These are phyloP conservation scores for Ustilago trichophora DNA, from an alignment of 1,284 basidiomycete genomes.

Conservation along the genomic window DNA sequence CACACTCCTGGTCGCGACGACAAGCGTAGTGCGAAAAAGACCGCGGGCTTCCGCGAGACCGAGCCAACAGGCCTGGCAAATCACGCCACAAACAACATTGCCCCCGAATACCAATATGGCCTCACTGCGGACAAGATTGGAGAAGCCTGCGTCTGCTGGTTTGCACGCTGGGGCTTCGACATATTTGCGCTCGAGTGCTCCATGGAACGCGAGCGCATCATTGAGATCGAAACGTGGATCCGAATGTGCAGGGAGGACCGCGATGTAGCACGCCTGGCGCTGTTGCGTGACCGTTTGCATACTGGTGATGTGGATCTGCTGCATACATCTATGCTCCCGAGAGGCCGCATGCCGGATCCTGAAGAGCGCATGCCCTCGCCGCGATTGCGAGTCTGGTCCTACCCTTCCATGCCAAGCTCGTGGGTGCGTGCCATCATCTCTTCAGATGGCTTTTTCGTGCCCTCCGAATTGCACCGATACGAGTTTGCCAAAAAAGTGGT, in stretches of 20 bases:
- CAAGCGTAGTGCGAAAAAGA: slow-evolving; percentile 21
- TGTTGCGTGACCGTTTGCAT: slow-evolving; percentile 35
- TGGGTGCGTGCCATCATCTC: slow-evolving; percentile 81
- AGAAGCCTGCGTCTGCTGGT: slow-evolving; percentile 87
- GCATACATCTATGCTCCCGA: slow-evolving; percentile 43
- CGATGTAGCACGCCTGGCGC: slow-evolving; percentile 21
- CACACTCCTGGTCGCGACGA: slow-evolving; percentile 7
- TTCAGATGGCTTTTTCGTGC: slow-evolving; percentile 82
- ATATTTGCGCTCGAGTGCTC: slow-evolving; percentile 76
- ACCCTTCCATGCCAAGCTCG: slow-evolving; percentile 70
- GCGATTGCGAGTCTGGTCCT: slow-evolving; percentile 71
- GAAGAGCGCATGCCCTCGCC: slow-evolving; percentile 42
- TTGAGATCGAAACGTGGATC: slow-evolving; percentile 41
- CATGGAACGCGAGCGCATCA: slow-evolving; percentile 48
- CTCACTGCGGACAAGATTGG: slow-evolving; percentile 86
- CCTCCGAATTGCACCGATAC: slow-evolving; percentile 81
- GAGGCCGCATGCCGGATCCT: slow-evolving; percentile 44
- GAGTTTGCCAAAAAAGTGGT: slow-evolving; percentile 79
- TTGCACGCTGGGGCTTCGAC: slow-evolving; percentile 84
- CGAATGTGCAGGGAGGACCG: slow-evolving; percentile 26
- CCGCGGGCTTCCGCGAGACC: slow-evolving; percentile 23
- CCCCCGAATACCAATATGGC: slow-evolving; percentile 69
- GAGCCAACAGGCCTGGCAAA: slow-evolving; percentile 3
- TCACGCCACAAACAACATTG: background rate
- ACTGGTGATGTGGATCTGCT: slow-evolving; percentile 46